These are phyloP conservation scores for Phalaenopsis aphrodite DNA, from an alignment of 106 monocot species.

Conservation along the genomic window DNA sequence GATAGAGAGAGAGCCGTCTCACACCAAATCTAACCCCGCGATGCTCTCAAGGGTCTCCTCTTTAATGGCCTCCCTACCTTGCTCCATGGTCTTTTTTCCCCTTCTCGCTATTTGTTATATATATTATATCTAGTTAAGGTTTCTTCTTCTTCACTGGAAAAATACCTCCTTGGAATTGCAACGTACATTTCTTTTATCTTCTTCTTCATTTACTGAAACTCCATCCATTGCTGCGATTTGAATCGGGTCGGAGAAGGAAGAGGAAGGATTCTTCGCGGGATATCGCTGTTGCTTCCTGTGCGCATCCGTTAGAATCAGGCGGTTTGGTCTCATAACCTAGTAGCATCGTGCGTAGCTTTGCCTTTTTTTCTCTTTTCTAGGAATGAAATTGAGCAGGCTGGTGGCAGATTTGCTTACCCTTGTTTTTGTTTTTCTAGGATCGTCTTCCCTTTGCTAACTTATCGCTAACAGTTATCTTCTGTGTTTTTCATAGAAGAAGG, in stretches of 20 bases:
- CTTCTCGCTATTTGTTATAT: background rate
- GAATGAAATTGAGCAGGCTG: no score
- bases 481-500: no score
- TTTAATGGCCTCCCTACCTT: conserved; percentile 18
- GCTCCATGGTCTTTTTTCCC: conserved; percentile 29
- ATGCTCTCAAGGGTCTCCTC: conserved; percentile 17
- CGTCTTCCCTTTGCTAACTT: no score
- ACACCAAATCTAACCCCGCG: background rate
- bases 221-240: background rate
- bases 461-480: no score
- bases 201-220: conserved; percentile 4
- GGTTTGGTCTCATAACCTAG: no score
- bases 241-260: background rate
- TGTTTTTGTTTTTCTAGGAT: no score
- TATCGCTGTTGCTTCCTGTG: background rate
- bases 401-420: no score
- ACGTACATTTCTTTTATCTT: background rate
- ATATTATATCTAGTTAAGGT: background rate
- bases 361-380: no score
- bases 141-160: background rate
- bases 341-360: no score
- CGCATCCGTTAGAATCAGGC: background rate
- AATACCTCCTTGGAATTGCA: background rate
- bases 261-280: background rate
- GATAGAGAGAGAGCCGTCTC: no score